Conservation (phyloP, 768 basidiomycete genomes). For the Rhodotorula sphaerocarpa region DNA sequence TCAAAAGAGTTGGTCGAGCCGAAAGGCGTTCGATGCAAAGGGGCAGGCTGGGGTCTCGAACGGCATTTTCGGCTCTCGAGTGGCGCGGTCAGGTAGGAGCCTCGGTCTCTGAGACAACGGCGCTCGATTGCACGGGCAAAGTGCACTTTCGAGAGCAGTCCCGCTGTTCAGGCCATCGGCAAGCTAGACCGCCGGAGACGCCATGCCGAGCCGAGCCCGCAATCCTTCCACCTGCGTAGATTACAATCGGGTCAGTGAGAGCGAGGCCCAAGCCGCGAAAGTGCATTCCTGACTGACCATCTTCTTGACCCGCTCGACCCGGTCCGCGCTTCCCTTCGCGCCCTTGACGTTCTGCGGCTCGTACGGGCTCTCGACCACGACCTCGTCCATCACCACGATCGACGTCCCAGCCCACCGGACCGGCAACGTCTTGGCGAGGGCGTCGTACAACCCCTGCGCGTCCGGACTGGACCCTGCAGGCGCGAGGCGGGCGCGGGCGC, state of each 20-base stretch:
- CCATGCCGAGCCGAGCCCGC: neutral
- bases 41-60: too few species aligned
- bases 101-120: too few species aligned
- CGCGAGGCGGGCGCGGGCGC: constrained; percentile 6
- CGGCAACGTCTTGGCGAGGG: constrained; percentile 30
- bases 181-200: neutral
- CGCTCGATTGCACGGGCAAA: neutral
- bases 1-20: too few species aligned
- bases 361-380: constrained; percentile 31
- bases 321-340: constrained; percentile 13
- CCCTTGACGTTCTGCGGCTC: constrained; percentile 15
- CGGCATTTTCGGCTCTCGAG: too few species aligned
- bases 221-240: constrained; percentile 1
- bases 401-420: constrained; percentile 25
- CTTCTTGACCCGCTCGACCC: constrained; percentile 21
- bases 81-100: too few species aligned
- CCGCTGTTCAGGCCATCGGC: neutral
- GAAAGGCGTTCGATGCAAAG: too few species aligned
- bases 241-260: neutral
- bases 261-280: too few species aligned
- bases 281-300: constrained; percentile 5
- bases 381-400: constrained; percentile 38
- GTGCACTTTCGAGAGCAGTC: too few species aligned
- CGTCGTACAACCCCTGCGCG: constrained; percentile 31
- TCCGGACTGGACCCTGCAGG: constrained; percentile 14